Conservation (phyloP, 2,329 filamentous ascomycete species). For the Neopestalotiopsis clavispora region DNA sequence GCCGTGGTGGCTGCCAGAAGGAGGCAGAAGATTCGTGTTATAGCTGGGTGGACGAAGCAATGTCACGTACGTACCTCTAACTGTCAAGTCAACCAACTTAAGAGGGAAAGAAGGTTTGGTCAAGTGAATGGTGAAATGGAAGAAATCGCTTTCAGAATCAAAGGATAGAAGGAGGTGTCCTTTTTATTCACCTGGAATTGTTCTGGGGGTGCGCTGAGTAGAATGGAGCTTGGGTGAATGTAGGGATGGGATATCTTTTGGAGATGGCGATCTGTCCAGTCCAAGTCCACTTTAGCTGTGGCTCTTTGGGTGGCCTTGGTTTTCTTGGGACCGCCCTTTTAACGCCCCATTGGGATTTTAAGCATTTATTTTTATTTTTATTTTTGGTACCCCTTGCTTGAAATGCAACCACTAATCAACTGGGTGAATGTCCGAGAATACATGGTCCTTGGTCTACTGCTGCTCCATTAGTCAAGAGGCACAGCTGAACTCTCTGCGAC, state of each 20-base stretch:
- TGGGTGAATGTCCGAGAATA: not conserved
- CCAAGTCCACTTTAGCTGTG: not conserved
- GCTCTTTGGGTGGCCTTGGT: not conserved
- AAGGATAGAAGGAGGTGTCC: not conserved
- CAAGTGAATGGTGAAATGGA: conserved; percentile 7
- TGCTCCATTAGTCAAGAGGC: not conserved
- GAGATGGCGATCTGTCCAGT: conserved; percentile 19
- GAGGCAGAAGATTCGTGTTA: not conserved
- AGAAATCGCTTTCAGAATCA: not conserved
- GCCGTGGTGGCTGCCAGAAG: not conserved
- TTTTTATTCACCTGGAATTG: conserved; percentile 14
- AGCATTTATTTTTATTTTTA: not conserved
- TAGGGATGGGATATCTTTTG: conserved; percentile 9
- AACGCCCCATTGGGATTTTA: not conserved
- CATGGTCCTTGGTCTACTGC: not conserved
- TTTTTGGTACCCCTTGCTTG: not conserved
- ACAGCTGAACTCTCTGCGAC: conserved; percentile 1
- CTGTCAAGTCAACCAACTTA: conserved; percentile 14
- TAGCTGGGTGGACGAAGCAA: not conserved
- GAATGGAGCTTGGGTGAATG: conserved; percentile 7
- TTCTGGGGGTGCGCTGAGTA: not conserved
- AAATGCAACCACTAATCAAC: not conserved
- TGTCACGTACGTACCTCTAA: conserved; percentile 1
- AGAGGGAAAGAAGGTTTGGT: conserved; percentile 5
- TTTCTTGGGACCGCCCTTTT: not conserved